Evolutionary conservation across 2,329 filamentous ascomycete genomes (phyloP), one percentile per base, ranked within the genome.

Genomic region (Aspergillus aculeatinus): DNA sequence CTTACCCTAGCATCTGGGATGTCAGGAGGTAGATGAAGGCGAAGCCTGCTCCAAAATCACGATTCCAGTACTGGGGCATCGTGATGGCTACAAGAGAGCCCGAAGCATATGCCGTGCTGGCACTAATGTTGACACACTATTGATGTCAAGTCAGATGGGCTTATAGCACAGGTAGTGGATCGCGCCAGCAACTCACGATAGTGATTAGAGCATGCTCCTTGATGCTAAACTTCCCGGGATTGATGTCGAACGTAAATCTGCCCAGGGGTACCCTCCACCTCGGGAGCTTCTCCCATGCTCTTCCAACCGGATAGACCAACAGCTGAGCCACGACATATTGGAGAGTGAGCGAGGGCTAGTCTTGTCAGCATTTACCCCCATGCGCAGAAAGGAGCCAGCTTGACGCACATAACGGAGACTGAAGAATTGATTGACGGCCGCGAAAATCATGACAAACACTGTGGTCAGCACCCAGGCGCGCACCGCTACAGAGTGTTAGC

Each of bases 41-140:
- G 55, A 73, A 73, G 0, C 71, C 71, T 6, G 71, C 65, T 10
- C 71, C 71, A 19, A 65, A 73, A 39, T 76, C 71, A 4, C 65
- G 68, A 55, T 70, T 65, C 73, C 74, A 76, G 51, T 72, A 76
- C 2, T 71, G 67, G 10, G 72, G 72, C 54, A 72, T 75, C 47
- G 67, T 63, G 48, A 76, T 76, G 3, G 73, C 70, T 3, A 74
- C 70, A 6, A 75, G 61, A 2, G 71, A 68, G 14, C 70, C 61
- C n/a, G 59, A 59, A 6, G 71, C 69, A 23, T 71, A 71, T 1
- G 69, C 66, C 9, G 48, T 66, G 44, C 65, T 66, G 29, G 68
- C 65, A 50, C 70, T 72, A 31, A 72, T 72, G 48, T 72, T 72
- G 35, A 72, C 70, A 31, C 69, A 71, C 67, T 68, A 16, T 21